phyloP scores from a whole-genome alignment of 805 yeast species.

The Debaryomyces castellii region DNA sequence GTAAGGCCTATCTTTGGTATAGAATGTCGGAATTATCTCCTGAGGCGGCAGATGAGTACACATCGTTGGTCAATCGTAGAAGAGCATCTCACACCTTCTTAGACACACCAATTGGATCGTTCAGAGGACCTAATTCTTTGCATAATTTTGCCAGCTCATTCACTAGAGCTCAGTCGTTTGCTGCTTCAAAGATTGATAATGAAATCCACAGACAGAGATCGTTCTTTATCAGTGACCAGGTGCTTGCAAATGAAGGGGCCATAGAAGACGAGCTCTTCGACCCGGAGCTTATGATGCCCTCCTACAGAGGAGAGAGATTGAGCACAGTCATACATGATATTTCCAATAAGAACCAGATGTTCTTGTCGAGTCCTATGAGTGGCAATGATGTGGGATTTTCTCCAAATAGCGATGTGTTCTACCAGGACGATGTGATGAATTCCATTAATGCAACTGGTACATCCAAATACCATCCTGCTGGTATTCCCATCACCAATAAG shows the following conservation, averaged over 20 bases:
- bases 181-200: constrained; percentile 47
- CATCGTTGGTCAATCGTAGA: constrained; percentile 13
- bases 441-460: constrained; percentile 28
- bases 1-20: neutral
- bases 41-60: constrained; percentile 23
- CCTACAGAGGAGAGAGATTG: constrained; percentile 60
- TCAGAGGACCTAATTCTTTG: constrained; percentile 65
- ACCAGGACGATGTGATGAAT: constrained; percentile 35
- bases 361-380: constrained; percentile 9
- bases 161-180: constrained; percentile 73
- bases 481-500: constrained; percentile 24
- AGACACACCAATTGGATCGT: constrained; percentile 50
- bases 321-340: constrained; percentile 53
- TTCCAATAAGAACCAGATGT: constrained; percentile 21
- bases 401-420: constrained; percentile 34
- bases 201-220: constrained; percentile 62
- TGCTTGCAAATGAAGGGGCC: constrained; percentile 28
- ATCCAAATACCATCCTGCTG: constrained; percentile 11
- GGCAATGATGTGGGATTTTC: constrained; percentile 6
- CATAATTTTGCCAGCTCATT: constrained; percentile 79
- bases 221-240: constrained; percentile 42
- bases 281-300: constrained; percentile 67
- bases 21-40: neutral
- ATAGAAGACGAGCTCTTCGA: constrained; percentile 62
- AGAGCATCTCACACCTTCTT: constrained; percentile 22